phyloP scores from a whole-genome alignment of 768 basidiomycete genomes.

The Rhodosporidiobolus sp. region DNA sequence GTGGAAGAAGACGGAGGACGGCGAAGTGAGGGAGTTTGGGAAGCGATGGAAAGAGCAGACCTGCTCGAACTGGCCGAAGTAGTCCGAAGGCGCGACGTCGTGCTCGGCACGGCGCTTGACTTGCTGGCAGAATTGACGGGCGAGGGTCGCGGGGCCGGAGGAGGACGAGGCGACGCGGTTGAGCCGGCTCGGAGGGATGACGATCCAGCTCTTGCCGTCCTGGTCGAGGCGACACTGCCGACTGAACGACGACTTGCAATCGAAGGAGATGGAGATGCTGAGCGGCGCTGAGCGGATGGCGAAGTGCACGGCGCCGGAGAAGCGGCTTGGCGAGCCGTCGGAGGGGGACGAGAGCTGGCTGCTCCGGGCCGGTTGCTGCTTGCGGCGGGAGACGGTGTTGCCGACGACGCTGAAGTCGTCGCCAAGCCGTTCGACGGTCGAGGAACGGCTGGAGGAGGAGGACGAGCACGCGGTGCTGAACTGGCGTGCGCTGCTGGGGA shows the following conservation, averaged over 20 bases:
- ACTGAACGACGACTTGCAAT: not conserved
- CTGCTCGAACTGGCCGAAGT: conserved; percentile 33
- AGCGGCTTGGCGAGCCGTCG: too few species aligned
- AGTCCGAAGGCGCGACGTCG: not conserved
- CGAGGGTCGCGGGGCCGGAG: too few species aligned
- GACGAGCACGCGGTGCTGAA: too few species aligned
- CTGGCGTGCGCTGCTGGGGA: too few species aligned
- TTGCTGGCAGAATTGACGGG: too few species aligned
- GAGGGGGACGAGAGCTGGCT: too few species aligned
- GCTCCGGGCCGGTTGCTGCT: too few species aligned
- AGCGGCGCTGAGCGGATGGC: not conserved
- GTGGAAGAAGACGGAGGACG: not conserved
- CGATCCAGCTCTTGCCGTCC: not conserved
- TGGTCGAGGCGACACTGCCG: not conserved
- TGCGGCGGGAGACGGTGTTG: not conserved
- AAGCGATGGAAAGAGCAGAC: conserved; percentile 23
- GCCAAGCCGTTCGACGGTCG: not conserved
- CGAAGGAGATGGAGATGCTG: not conserved
- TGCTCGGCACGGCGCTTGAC: too few species aligned
- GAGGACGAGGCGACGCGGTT: too few species aligned
- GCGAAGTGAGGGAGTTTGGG: conserved; percentile 2
- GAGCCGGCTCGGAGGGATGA: too few species aligned
- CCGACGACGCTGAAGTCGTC: not conserved
- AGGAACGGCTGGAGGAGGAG: too few species aligned
- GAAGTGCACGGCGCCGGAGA: too few species aligned